A percentile compares a stretch with the other conserved stretches of the same genome.
Evolutionary conservation across 129 eudicot genomes (phyloP).

Genomic region (Flaveria sonorensis): DNA sequence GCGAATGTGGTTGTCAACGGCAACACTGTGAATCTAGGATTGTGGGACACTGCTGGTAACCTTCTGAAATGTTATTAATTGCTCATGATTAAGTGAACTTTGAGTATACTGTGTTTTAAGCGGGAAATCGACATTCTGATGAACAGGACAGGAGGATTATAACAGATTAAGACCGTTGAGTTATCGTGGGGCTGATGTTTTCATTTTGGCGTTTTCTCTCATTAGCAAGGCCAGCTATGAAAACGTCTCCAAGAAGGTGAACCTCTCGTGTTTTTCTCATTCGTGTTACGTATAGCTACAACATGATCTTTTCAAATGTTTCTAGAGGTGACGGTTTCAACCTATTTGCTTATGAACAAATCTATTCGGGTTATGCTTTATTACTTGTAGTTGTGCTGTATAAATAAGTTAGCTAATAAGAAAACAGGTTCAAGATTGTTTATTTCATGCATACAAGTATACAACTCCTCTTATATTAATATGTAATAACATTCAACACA

Average conservation of each 20-base stretch:
- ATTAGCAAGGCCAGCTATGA: conserved; percentile 63
- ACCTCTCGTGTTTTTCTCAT: neutral
- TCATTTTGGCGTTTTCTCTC: conserved; percentile 57
- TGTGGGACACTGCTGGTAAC: conserved; percentile 66
- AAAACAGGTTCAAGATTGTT: neutral
- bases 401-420: neutral
- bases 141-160: conserved; percentile 61
- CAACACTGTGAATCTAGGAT: conserved; percentile 51
- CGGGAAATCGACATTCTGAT: conserved; percentile 7
- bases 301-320: neutral
- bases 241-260: conserved; percentile 55
- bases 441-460: neutral
- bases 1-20: conserved; percentile 60
- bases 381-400: neutral
- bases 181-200: conserved; percentile 64
- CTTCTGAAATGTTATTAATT: conserved; percentile 7
- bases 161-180: conserved; percentile 60
- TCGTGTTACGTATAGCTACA: neutral
- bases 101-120: conserved; percentile 1
- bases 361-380: neutral
- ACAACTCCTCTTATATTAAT: neutral
- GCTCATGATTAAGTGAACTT: neutral
- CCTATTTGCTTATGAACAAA: neutral
- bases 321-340: neutral
- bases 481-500: too few species aligned